phyloP scores from a whole-genome alignment of 768 basidiomycete genomes.

The Xerocomus potaroensis region DNA sequence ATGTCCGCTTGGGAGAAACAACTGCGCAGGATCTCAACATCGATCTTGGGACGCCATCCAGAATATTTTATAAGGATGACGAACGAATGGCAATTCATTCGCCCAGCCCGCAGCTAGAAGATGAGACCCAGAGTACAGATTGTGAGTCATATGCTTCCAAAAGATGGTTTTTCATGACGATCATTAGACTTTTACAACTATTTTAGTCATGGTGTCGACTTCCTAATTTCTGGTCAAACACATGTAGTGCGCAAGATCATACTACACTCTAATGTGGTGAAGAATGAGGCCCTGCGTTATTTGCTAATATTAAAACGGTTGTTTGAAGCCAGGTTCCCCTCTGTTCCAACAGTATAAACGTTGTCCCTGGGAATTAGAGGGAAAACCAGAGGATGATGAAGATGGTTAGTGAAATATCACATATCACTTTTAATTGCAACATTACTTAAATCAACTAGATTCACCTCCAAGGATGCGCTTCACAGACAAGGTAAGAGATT shows the following conservation, averaged over 20 bases:
- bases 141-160: constrained; percentile 34
- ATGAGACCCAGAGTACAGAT: constrained; percentile 48
- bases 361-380: constrained; percentile 87
- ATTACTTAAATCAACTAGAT: constrained; percentile 38
- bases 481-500: constrained; percentile 53
- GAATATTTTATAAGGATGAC: constrained; percentile 84
- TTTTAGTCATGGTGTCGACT: constrained; percentile 87
- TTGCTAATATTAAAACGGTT: constrained; percentile 1
- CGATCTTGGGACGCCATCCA: constrained; percentile 74
- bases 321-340: constrained; percentile 72
- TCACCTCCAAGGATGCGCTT: constrained; percentile 72
- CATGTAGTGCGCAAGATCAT: constrained; percentile 83
- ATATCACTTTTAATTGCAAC: neutral
- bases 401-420: constrained; percentile 48
- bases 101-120: constrained; percentile 36
- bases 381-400: constrained; percentile 75
- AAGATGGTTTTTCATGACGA: constrained; percentile 1
- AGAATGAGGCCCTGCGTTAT: constrained; percentile 17
- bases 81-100: constrained; percentile 83
- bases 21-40: constrained; percentile 78
- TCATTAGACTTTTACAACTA: constrained; percentile 85
- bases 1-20: constrained; percentile 66
- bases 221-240: constrained; percentile 66
- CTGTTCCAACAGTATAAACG: constrained; percentile 89
- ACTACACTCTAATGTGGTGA: constrained; percentile 82